Evolutionary conservation across 441 rosid species (phyloP), one percentile per base, ranked within the genome.

Genomic region (Manihot esculenta): DNA sequence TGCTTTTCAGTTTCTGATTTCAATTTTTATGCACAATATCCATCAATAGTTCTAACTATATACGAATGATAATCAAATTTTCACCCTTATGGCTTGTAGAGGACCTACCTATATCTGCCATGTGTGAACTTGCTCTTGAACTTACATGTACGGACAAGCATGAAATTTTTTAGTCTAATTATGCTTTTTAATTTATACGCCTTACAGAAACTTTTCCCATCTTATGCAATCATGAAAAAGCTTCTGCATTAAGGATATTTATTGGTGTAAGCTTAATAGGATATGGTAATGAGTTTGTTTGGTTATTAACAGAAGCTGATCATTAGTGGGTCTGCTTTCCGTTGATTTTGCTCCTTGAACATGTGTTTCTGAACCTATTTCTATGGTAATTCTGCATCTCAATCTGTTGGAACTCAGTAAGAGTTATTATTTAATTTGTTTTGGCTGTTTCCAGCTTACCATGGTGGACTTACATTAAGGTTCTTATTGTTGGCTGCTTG

Each of bases 391-490:
- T 38, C 65, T 63, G 24, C 47, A 1, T 49, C 1, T 5, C 6
- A 5, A 3, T 49, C 1, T 35, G 41, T 35, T 35, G 7, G 41
- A 35, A 35, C 5, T 35, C 5, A 35, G 7, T 7, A 35, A 35
- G 41, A 35, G 4, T 4, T 35, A 6, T 35, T 5, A 35, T 35
- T 35, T n/a, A n/a, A n/a, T n/a, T n/a, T n/a, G n/a, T 7, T 49
- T 54, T 13, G 53, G 20, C 20, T n/a, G 26, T 5, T 42, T 30
- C 56, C 23, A 85, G 85, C 82, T 35, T 84, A 51, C 78, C 87
- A 18, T 35, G 70, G 26, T 86, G 87, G 89, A 72, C 74, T 21
- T 79, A 79, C 51, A 63, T 77, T 17, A 85, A 82, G 83, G 71
- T 85, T 21, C 11, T 71, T 3, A 50, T 83, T 26, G 70, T 79